phyloP scores from a whole-genome alignment of 1,284 basidiomycete species.

The Ustilago lituana region DNA sequence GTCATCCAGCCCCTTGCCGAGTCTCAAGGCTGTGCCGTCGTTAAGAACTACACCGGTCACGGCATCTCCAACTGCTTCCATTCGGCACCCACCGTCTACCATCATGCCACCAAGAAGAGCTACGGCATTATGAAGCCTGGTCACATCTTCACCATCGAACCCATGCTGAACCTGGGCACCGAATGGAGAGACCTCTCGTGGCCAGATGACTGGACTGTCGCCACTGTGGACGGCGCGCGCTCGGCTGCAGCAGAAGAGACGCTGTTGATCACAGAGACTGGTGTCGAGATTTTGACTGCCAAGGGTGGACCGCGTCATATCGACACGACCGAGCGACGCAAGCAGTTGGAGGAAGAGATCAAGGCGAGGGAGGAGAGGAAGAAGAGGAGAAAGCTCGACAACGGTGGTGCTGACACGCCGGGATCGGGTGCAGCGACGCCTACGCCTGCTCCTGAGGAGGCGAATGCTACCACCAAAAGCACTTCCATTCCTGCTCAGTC shows the following conservation, averaged over 20 bases:
- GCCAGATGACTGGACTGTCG: slow-evolving; percentile 66
- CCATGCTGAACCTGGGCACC: slow-evolving; percentile 64
- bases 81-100: slow-evolving; percentile 82
- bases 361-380: slow-evolving; percentile 38
- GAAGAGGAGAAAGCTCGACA: slow-evolving; percentile 41
- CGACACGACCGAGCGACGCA: slow-evolving; percentile 60
- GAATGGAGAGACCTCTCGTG: slow-evolving; percentile 61
- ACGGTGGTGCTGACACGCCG: slow-evolving; percentile 14
- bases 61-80: slow-evolving; percentile 88
- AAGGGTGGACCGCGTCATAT: slow-evolving; percentile 57
- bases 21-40: slow-evolving; percentile 73
- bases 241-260: slow-evolving; percentile 66
- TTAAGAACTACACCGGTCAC: slow-evolving; percentile 81
- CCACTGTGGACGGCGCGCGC: slow-evolving; percentile 60
- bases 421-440: slow-evolving; percentile 35
- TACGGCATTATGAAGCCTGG: slow-evolving; percentile 65
- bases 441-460: slow-evolving; percentile 30
- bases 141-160: slow-evolving; percentile 65
- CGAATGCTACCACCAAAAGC: slow-evolving; percentile 35
- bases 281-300: slow-evolving; percentile 66
- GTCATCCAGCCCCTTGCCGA: slow-evolving; percentile 75
- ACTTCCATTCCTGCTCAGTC: slow-evolving; percentile 10
- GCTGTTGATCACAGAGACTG: slow-evolving; percentile 62
- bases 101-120: slow-evolving; percentile 70
- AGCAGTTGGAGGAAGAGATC: slow-evolving; percentile 38